Evolutionary conservation across 2,329 filamentous ascomycete genomes (phyloP).

Genomic region (Talaromyces sp.): DNA sequence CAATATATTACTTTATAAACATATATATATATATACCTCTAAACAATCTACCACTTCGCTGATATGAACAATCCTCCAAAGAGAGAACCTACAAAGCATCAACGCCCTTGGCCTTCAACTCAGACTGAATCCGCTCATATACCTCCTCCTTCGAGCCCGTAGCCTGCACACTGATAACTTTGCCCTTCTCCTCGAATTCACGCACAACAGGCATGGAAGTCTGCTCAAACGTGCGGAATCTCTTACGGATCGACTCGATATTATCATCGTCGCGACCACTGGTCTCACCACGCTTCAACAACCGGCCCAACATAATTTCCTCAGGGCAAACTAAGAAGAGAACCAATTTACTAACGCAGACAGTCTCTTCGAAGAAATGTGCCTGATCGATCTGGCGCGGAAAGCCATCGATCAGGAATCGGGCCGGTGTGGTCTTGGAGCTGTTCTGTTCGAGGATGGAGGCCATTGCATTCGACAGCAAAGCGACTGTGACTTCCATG

Average conservation of each 20-base stretch:
- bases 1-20: not conserved
- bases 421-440: constrained; percentile 50
- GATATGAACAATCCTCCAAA: not conserved
- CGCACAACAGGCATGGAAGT: constrained; percentile 97
- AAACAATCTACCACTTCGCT: not conserved
- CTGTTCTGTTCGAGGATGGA: constrained; percentile 57
- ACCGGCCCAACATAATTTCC: constrained; percentile 75
- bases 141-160: constrained; percentile 64
- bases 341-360: constrained; percentile 79
- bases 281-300: constrained; percentile 88
- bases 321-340: constrained; percentile 95
- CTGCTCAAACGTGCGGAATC: constrained; percentile 89
- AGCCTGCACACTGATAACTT: constrained; percentile 77
- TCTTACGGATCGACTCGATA: constrained; percentile 90
- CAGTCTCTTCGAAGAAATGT: constrained; percentile 82
- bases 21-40: constrained; percentile 9
- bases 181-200: constrained; percentile 70
- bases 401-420: constrained; percentile 81
- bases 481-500: constrained; percentile 94
- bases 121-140: constrained; percentile 53
- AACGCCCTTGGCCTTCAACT: constrained; percentile 44
- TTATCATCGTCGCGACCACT: constrained; percentile 92
- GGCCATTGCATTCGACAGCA: constrained; percentile 91
- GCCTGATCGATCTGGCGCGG: constrained; percentile 98
- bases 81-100: constrained; percentile 18